Evolutionary conservation across 1,284 basidiomycete species (phyloP), one percentile per base, ranked within the genome.

Genomic region (Gymnopus androsaceus): DNA sequence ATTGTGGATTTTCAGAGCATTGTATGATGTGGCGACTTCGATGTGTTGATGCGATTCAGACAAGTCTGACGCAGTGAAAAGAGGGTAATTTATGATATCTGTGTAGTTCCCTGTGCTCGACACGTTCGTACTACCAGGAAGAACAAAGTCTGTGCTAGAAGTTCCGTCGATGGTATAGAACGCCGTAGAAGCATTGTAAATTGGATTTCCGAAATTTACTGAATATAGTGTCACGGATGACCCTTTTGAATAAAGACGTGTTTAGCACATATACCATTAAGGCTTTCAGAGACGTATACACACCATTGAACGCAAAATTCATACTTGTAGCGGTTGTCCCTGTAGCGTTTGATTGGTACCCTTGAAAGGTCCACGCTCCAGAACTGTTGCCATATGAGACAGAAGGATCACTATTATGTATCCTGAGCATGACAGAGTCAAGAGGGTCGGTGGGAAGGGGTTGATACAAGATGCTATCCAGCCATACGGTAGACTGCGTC

Each of bases 371-470:
- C 50, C 50, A 52, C 27, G 15, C 50, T 42, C 50, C 50, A 23
- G 38, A 31, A 15, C 50, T 52, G 33, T 52, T 52, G 17, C 17
- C 14, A 21, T 52, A 52, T 17, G 14, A 33, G 8, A 52, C 38
- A 12, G 50, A 52, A 33, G 50, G 50, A 41, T 52, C 50, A 34
- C 50, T 52, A 31, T 44, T 52, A 21, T 52, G 38, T 11, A 52
- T 15, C 15, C 50, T 41, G 19, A 52, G 27, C 9, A 21, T 44
- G 0, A 52, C 50, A 1, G 38, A 30, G 25, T 52, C 50, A 3
- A 52, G 19, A 21, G 50, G 40, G 15, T 52, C 40, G 15, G 27
- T 19, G 4, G 50, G 25, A 3, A 52, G 7, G 3, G 50, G 50
- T 23, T 41, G 38, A 44, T 52, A 52, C n/a, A 42, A 17, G 25